Evolutionary conservation across 1,284 basidiomycete genomes (phyloP).

Genomic region (Cutaneotrichosporon dermatis): DNA sequence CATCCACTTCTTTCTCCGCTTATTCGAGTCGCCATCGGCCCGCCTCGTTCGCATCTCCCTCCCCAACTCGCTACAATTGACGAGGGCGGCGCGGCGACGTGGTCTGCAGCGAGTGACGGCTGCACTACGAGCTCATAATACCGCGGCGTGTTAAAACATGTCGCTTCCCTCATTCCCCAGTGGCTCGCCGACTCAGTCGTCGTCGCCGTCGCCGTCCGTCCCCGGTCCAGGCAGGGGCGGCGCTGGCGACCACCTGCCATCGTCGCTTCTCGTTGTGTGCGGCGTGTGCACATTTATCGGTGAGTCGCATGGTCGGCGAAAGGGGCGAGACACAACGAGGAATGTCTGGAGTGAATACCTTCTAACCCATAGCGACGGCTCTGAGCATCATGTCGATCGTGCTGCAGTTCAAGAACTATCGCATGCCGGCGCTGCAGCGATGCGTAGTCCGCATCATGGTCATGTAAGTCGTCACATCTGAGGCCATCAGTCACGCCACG

Average conservation of each 20-base stretch:
- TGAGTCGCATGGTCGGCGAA: slow-evolving; percentile 9
- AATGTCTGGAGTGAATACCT: too few species aligned
- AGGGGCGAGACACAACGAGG: too few species aligned
- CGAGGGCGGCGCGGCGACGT: background rate
- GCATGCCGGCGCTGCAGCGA: slow-evolving; percentile 70
- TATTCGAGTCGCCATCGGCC: too few species aligned
- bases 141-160: slow-evolving; percentile 1
- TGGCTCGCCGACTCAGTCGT: background rate
- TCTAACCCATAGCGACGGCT: slow-evolving; percentile 57
- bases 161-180: slow-evolving; percentile 13
- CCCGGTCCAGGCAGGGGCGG: slow-evolving; percentile 19
- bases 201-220: background rate
- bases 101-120: background rate
- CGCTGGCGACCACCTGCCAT: slow-evolving; percentile 42
- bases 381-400: slow-evolving; percentile 78
- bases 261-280: slow-evolving; percentile 43
- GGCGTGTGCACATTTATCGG: slow-evolving; percentile 45
- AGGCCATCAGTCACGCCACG: background rate
- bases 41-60: background rate
- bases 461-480: slow-evolving; percentile 55
- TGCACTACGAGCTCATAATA: background rate
- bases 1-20: too few species aligned
- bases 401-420: slow-evolving; percentile 84
- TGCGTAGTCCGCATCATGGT: slow-evolving; percentile 94
- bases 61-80: background rate